These are phyloP conservation scores for Auricularia auricula-judae DNA, from an alignment of 768 basidiomycete species.

Conservation along the genomic window DNA sequence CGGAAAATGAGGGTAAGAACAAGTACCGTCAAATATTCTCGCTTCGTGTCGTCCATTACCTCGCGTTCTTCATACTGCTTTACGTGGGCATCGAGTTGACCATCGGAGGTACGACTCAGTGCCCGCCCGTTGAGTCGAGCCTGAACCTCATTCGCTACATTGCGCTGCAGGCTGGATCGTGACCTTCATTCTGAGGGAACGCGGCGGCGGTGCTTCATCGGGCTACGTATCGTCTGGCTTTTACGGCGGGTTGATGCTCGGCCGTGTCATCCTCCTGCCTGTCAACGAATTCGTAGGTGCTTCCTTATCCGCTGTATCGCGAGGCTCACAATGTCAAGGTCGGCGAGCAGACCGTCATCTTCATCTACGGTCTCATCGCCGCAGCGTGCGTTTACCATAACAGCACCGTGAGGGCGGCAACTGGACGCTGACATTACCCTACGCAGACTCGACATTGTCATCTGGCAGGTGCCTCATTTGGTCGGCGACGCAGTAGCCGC, in stretches of 20 bases:
- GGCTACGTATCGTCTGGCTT: constrained; percentile 24
- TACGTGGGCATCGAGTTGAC: constrained; percentile 29
- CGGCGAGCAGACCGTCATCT: constrained; percentile 23
- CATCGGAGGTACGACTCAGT: constrained; percentile 14
- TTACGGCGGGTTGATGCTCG: constrained; percentile 38
- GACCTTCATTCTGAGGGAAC: constrained; percentile 11
- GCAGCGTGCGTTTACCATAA: constrained; percentile 11
- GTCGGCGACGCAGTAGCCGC: constrained; percentile 43
- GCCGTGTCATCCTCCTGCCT: constrained; percentile 40
- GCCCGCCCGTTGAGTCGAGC: neutral
- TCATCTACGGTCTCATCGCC: constrained; percentile 21
- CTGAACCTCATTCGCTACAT: neutral
- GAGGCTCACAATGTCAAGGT: constrained; percentile 8
- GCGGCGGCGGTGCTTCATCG: constrained; percentile 11
- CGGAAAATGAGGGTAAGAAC: neutral
- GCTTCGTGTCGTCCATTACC: constrained; percentile 15
- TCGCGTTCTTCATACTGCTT: constrained; percentile 21
- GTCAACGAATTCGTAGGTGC: constrained; percentile 30
- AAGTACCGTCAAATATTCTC: constrained; percentile 12
- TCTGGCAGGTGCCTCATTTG: constrained; percentile 48
- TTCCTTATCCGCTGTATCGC: neutral
- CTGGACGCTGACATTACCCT: neutral
- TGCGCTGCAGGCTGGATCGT: constrained; percentile 15
- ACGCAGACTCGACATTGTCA: constrained; percentile 37
- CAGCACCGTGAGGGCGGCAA: too few relatives aligned